These are phyloP conservation scores for Penstemon davidsonii DNA, from an alignment of 257 asterid species.

Conservation along the genomic window DNA sequence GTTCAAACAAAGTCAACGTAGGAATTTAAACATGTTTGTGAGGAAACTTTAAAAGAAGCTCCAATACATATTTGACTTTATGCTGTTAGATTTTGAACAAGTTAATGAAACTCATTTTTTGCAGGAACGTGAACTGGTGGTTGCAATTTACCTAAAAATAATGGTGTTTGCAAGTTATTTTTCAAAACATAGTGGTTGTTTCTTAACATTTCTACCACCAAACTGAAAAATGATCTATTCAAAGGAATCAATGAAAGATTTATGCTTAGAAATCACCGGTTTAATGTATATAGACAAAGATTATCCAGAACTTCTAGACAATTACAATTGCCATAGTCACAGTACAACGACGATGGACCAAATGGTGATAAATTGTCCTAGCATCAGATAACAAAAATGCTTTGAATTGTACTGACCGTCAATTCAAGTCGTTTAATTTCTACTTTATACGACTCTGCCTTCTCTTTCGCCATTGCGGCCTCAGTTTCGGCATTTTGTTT, in stretches of 20 bases:
- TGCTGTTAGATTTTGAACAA: not conserved
- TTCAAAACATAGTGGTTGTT: not conserved
- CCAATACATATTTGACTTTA: constrained; percentile 15
- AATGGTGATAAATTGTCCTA: constrained; percentile 12
- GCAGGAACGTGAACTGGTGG: constrained; percentile 7
- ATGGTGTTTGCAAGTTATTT: not conserved
- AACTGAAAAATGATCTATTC: not conserved
- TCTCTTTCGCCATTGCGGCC: constrained; percentile 65
- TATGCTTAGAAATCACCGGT: not conserved
- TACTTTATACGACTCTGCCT: constrained; percentile 55
- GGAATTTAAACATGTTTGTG: constrained; percentile 18
- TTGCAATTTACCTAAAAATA: too few species aligned
- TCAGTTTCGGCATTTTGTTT: constrained; percentile 76
- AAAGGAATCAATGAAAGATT: constrained; percentile 19
- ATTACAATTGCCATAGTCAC: constrained; percentile 1
- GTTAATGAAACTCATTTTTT: constrained; percentile 7
- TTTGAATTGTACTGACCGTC: constrained; percentile 54
- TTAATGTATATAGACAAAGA: constrained; percentile 13
- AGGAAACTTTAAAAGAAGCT: not conserved
- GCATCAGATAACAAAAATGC: constrained; percentile 18
- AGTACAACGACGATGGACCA: constrained; percentile 1
- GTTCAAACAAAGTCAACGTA: constrained; percentile 29
- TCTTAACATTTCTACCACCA: not conserved
- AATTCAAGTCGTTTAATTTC: constrained; percentile 76
- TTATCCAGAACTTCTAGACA: constrained; percentile 11